Evolutionary conservation across 1,284 basidiomycete genomes (phyloP).

Genomic region (Puccinia horiana): DNA sequence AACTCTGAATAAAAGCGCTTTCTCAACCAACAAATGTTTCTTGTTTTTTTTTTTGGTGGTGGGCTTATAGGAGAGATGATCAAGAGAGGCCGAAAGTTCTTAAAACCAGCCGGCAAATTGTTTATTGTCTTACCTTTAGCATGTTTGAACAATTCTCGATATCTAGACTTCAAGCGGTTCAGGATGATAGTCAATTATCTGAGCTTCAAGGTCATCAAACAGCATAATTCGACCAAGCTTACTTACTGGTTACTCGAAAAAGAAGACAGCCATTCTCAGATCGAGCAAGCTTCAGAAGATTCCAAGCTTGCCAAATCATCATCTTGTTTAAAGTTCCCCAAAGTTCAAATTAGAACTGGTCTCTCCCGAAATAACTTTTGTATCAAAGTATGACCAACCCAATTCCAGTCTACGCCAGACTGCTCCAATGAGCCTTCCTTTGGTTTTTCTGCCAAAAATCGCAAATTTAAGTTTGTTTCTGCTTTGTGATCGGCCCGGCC

Average conservation of each 20-base stretch:
- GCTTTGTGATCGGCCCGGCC: neutral
- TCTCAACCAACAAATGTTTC: too few relatives aligned
- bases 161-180: constrained; percentile 58
- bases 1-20: too few relatives aligned
- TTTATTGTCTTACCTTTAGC: constrained; percentile 60
- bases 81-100: constrained; percentile 53
- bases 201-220: constrained; percentile 57
- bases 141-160: constrained; percentile 58
- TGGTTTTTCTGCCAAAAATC: neutral
- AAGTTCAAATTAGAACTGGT: constrained; percentile 57
- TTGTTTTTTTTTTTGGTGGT: neutral
- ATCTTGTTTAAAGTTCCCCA: constrained; percentile 54
- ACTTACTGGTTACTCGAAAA: constrained; percentile 58
- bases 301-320: neutral
- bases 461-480: neutral
- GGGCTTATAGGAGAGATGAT: constrained; percentile 52
- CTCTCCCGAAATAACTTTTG: constrained; percentile 60
- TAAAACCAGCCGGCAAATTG: constrained; percentile 56
- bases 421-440: too few relatives aligned
- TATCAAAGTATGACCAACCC: constrained; percentile 52
- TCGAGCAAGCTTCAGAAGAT: neutral
- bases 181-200: constrained; percentile 55
- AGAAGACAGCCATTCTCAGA: constrained; percentile 38
- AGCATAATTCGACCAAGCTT: constrained; percentile 58
- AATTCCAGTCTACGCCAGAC: too few relatives aligned